Evolutionary conservation across 2,329 filamentous ascomycete species (phyloP), one percentile per base, ranked within the genome.

Genomic region (Colletotrichum liriopes): DNA sequence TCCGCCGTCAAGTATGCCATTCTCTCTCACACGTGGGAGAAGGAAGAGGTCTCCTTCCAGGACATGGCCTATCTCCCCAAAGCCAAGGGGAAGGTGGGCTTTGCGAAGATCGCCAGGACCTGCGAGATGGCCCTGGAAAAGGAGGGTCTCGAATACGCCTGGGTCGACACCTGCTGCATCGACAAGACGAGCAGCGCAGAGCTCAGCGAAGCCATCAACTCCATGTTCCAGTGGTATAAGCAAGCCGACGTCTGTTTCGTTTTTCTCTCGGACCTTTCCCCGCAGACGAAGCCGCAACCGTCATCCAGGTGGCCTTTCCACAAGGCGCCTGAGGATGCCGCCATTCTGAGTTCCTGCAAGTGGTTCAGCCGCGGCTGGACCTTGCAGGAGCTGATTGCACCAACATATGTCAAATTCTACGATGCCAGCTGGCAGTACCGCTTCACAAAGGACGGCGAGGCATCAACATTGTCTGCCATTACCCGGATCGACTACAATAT

Each of bases 111-210:
- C 14, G 26, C 59, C 16, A 51, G 29, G 6, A 56, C 68, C 0
- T 75, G 73, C 49, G n/a, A 61, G 7, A 51, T 68, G 3, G 75
- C 76, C 2, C n/a, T 47, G 1, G 12, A 49, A 12, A 14, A 54
- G 3, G 32, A 41, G 18, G 65, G 67, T 5, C 56, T 72, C 6
- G 29, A 60, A 12, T 76, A 77, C 61, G 66, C 73, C 14, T 78
- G 77, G 77, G 61, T 76, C 14, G 77, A 78, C 49, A 78, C 77
- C 0, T 77, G 74, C 58, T 79, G 77, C 67, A 79, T 79, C 51
- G 75, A 78, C 68, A 78, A 78, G 62, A 64, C 62, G n/a, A 77
- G 74, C 68, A 76, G 74, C 41, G 72, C 73, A 4, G 77, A 78
- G 54, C 63, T 78, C 4, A 68, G 71, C 16, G 76, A 78, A 45